Conservation (phyloP, 805 yeast species). For the Candida taoyuanica region DNA sequence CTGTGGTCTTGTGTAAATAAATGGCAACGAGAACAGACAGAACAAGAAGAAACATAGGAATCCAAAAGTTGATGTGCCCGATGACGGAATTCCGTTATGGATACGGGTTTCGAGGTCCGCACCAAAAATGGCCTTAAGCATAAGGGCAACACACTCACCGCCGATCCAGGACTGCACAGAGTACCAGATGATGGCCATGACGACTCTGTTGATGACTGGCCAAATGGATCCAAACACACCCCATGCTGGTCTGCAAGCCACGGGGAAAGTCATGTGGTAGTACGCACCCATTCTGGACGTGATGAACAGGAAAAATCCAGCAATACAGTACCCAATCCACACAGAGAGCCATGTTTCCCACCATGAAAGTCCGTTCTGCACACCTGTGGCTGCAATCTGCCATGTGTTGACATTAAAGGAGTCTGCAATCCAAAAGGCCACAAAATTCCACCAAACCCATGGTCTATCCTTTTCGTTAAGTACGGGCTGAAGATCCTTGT, state of each 20-base stretch:
- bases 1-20: slow-evolving; percentile 79
- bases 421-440: slow-evolving; percentile 85
- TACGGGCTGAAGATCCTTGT: slow-evolving; percentile 76
- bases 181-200: slow-evolving; percentile 85
- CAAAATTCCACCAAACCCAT: slow-evolving; percentile 83
- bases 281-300: slow-evolving; percentile 75
- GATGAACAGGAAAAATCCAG: slow-evolving; percentile 62
- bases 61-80: slow-evolving; percentile 65
- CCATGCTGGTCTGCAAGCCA: slow-evolving; percentile 72
- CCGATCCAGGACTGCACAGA: slow-evolving; percentile 85
- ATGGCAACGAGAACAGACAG: slow-evolving; percentile 78
- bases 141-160: slow-evolving; percentile 73
- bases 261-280: slow-evolving; percentile 85
- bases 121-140: slow-evolving; percentile 76
- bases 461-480: slow-evolving; percentile 59
- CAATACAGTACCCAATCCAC: slow-evolving; percentile 75
- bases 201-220: slow-evolving; percentile 87
- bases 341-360: slow-evolving; percentile 90
- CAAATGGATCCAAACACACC: slow-evolving; percentile 87
- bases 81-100: slow-evolving; percentile 53
- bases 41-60: slow-evolving; percentile 75
- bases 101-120: slow-evolving; percentile 55
- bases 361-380: slow-evolving; percentile 74
- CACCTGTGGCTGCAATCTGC: slow-evolving; percentile 89
- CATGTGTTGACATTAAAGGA: slow-evolving; percentile 87